phyloP scores from a whole-genome alignment of 2,329 filamentous ascomycete species.

The Phoma herbarum region DNA sequence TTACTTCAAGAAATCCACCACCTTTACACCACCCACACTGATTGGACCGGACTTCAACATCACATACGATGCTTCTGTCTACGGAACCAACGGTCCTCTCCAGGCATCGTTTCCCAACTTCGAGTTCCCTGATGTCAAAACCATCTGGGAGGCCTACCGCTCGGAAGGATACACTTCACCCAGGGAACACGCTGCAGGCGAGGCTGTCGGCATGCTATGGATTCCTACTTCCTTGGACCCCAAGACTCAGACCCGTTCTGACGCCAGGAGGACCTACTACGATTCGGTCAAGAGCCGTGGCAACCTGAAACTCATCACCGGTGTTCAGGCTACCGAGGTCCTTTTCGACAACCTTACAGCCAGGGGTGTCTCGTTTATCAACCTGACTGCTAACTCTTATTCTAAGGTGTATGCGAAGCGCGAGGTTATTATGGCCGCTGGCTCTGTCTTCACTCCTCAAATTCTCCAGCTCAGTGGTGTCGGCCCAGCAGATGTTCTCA shows the following conservation, averaged over 20 bases:
- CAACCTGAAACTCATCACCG: slow-evolving; percentile 23
- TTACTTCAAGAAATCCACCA: slow-evolving; percentile 43
- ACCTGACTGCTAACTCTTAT: neutral
- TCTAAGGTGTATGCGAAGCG: slow-evolving; percentile 7
- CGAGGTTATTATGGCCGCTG: slow-evolving; percentile 69
- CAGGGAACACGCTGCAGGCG: slow-evolving; percentile 21
- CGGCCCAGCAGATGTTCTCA: slow-evolving; percentile 31
- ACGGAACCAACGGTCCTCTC: slow-evolving; percentile 10
- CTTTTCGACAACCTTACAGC: slow-evolving; percentile 16
- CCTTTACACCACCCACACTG: slow-evolving; percentile 7
- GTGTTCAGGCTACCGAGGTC: slow-evolving; percentile 19
- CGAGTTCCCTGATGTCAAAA: slow-evolving; percentile 20
- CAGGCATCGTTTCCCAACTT: slow-evolving; percentile 10
- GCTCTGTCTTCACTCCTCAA: slow-evolving; percentile 63
- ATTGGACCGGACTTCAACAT: slow-evolving; percentile 10
- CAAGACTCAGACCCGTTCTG: slow-evolving; percentile 17
- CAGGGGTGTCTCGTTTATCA: slow-evolving; percentile 19
- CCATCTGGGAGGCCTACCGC: slow-evolving; percentile 16
- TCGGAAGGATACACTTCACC: slow-evolving; percentile 14
- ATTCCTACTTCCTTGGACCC: slow-evolving; percentile 29
- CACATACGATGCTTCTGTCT: slow-evolving; percentile 10
- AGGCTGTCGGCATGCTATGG: slow-evolving; percentile 41
- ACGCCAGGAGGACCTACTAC: slow-evolving; percentile 23
- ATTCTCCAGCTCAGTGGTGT: slow-evolving; percentile 53
- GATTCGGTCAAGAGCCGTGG: slow-evolving; percentile 21